These are phyloP conservation scores for Paracorniculantispora psalliotae DNA, from an alignment of 2,329 filamentous ascomycete species.

Conservation along the genomic window DNA sequence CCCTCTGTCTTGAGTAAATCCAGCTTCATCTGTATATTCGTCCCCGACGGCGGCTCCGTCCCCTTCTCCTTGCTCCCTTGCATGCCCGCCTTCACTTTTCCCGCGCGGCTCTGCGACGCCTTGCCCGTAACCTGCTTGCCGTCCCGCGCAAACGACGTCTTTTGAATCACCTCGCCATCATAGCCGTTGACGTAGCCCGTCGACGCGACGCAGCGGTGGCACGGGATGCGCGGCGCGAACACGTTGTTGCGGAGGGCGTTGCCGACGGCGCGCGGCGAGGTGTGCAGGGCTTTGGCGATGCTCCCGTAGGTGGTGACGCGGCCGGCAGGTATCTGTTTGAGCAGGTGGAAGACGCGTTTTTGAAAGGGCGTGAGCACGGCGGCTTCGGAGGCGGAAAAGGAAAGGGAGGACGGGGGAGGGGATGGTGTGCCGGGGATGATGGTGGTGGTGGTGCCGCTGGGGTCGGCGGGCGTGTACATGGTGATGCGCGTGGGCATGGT, in stretches of 20 bases:
- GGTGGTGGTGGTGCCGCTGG: slow-evolving; percentile 1
- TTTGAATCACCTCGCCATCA: slow-evolving; percentile 10
- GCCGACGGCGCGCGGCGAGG: slow-evolving; percentile 15
- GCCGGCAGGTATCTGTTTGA: slow-evolving; percentile 9
- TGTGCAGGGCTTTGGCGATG: slow-evolving; percentile 9
- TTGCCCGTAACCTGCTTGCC: not conserved
- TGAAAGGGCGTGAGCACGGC: slow-evolving; percentile 11
- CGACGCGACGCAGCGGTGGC: slow-evolving; percentile 13
- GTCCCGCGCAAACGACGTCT: not conserved
- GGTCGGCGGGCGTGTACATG: slow-evolving; percentile 10
- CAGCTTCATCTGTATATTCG: slow-evolving; percentile 11
- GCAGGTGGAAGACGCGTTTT: slow-evolving; percentile 8
- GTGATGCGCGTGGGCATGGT: slow-evolving; percentile 9
- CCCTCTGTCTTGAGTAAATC: slow-evolving; percentile 8
- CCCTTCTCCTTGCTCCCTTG: not conserved
- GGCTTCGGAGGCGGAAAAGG: not conserved
- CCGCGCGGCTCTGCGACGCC: slow-evolving; percentile 12
- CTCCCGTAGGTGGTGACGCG: slow-evolving; percentile 14
- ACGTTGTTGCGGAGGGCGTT: slow-evolving; percentile 14
- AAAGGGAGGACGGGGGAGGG: not conserved
- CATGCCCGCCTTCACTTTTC: slow-evolving; percentile 2
- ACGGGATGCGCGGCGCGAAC: slow-evolving; percentile 12
- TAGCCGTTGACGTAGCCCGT: slow-evolving; percentile 15
- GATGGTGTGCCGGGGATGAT: not conserved
- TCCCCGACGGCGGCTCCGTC: slow-evolving; percentile 11